phyloP scores from a whole-genome alignment of 2,329 filamentous ascomycete genomes.

The Gliomastix tumulicola region DNA sequence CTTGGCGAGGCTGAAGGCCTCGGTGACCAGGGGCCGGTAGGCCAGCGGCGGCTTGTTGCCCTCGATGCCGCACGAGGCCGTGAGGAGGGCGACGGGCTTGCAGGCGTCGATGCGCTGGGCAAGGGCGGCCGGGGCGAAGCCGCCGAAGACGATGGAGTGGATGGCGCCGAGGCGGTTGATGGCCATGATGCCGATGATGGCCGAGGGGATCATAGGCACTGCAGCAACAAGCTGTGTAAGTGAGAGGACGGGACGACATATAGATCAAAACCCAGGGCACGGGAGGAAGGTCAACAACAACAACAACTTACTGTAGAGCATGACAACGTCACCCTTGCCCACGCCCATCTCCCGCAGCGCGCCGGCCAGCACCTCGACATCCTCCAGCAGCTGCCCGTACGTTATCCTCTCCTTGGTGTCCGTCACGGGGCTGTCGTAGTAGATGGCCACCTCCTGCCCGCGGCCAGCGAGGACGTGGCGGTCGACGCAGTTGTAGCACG shows the following conservation, averaged over 20 bases:
- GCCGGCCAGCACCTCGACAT: constrained; percentile 77
- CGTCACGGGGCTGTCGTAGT: constrained; percentile 85
- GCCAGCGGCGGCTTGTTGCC: constrained; percentile 70
- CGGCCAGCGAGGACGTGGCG: constrained; percentile 77
- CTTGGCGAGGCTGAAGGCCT: constrained; percentile 58
- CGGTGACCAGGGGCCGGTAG: constrained; percentile 68
- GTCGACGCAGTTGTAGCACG: constrained; percentile 87
- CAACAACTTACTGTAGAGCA: constrained; percentile 79
- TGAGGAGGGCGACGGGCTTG: constrained; percentile 68
- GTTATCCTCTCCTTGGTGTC: constrained; percentile 64
- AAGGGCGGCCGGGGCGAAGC: constrained; percentile 74
- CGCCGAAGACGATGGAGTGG: constrained; percentile 89
- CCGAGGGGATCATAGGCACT: constrained; percentile 95
- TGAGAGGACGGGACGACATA: no score
- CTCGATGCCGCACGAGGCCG: constrained; percentile 88
- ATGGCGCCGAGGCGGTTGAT: constrained; percentile 76
- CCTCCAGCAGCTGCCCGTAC: constrained; percentile 67
- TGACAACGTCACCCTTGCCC: constrained; percentile 74
- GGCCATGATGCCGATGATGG: constrained; percentile 80
- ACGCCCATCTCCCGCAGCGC: constrained; percentile 79
- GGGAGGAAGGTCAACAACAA: no score
- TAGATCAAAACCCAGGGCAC: background rate
- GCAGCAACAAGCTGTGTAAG: no score
- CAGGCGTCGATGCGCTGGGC: constrained; percentile 86
- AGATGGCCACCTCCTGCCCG: constrained; percentile 67